These are phyloP conservation scores for Ganoderma meredithae DNA, from an alignment of 1,284 basidiomycete genomes.

Conservation along the genomic window DNA sequence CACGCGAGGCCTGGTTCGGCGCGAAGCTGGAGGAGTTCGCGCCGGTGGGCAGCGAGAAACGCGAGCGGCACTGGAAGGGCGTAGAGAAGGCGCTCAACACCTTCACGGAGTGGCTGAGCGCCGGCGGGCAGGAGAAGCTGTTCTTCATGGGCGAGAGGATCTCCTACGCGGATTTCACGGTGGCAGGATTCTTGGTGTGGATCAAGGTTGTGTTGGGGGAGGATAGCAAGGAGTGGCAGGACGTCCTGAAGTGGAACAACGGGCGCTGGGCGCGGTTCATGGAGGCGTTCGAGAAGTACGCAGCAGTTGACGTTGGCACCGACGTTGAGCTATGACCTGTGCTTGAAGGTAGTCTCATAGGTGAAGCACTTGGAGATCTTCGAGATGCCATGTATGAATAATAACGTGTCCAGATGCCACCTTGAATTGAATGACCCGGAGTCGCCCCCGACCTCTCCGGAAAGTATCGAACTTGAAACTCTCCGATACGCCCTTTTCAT, in stretches of 20 bases:
- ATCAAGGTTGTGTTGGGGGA: slow-evolving; percentile 42
- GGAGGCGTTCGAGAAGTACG: slow-evolving; percentile 44
- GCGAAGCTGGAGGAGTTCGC: slow-evolving; percentile 45
- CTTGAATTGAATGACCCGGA: background rate
- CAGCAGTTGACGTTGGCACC: slow-evolving; percentile 23
- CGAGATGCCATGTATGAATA: background rate
- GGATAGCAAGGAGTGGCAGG: slow-evolving; percentile 49
- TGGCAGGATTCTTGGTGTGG: slow-evolving; percentile 43
- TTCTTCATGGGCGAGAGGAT: slow-evolving; percentile 40
- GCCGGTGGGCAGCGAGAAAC: slow-evolving; percentile 35
- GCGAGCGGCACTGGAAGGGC: slow-evolving; percentile 42
- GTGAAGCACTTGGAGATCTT: background rate
- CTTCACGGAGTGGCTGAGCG: slow-evolving; percentile 43
- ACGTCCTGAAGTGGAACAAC: slow-evolving; percentile 44
- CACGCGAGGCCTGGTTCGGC: slow-evolving; percentile 45
- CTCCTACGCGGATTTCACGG: slow-evolving; percentile 47
- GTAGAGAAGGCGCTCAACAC: slow-evolving; percentile 40
- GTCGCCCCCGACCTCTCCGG: background rate
- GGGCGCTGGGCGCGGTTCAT: slow-evolving; percentile 49
- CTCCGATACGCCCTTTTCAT: background rate
- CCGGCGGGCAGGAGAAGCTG: slow-evolving; percentile 36
- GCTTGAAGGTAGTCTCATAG: background rate
- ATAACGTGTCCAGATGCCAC: background rate
- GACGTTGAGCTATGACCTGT: slow-evolving; percentile 7
- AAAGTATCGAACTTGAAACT: background rate